A percentile compares a stretch with the other conserved stretches of the same genome.
These are phyloP conservation scores for Balakata baccata DNA, from an alignment of 345 rosid species.

Conservation along the genomic window DNA sequence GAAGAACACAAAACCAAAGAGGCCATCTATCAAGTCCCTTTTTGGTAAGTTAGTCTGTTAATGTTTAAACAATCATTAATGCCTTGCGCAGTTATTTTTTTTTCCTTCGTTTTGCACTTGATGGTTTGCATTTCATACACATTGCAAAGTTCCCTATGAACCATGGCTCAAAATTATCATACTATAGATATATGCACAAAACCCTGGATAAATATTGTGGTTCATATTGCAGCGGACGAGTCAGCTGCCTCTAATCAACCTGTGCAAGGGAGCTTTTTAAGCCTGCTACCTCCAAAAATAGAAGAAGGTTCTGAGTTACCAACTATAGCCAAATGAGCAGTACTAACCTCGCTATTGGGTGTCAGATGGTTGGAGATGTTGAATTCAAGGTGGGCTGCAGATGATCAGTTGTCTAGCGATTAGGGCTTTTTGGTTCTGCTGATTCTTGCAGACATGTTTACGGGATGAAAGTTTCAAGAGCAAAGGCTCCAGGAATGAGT, in stretches of 20 bases:
- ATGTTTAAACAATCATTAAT: background rate
- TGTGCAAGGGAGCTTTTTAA: constrained; percentile 79
- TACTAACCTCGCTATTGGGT: background rate
- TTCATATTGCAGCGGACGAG: constrained; percentile 61
- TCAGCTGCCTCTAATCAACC: constrained; percentile 49
- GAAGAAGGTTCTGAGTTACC: constrained; percentile 63
- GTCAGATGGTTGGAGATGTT: constrained; percentile 8
- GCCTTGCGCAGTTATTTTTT: too few relatives aligned
- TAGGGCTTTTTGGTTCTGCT: constrained; percentile 25
- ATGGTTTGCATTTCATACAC: background rate
- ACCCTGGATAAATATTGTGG: background rate
- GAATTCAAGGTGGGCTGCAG: background rate
- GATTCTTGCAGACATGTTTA: constrained; percentile 11
- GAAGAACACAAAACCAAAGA: constrained; percentile 32
- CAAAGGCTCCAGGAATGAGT: constrained; percentile 26
- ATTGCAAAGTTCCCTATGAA: background rate
- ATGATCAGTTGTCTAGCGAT: constrained; percentile 15
- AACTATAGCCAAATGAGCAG: constrained; percentile 40
- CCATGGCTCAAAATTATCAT: background rate
- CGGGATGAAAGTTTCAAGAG: constrained; percentile 20
- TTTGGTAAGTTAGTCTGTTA: constrained; percentile 21
- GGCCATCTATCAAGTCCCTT: constrained; percentile 34
- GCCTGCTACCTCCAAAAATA: constrained; percentile 61
- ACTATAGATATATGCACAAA: background rate
- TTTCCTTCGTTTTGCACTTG: background rate